These are phyloP conservation scores for Claviceps arundinis DNA, from an alignment of 2,329 filamentous ascomycete species.

Conservation along the genomic window DNA sequence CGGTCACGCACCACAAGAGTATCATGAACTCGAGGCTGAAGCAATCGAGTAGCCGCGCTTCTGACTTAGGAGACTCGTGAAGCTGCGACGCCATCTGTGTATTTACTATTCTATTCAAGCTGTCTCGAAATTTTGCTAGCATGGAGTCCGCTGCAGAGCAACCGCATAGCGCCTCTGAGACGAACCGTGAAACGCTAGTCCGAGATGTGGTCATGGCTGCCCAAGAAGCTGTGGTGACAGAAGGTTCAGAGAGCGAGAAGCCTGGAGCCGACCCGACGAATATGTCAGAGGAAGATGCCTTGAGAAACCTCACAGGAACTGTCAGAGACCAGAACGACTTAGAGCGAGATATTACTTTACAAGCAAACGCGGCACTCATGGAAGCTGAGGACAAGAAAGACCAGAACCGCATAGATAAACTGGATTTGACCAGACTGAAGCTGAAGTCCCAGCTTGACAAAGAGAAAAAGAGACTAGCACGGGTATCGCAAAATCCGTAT, in stretches of 20 bases:
- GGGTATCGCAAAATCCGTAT: constrained; percentile 29
- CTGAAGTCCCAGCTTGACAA: constrained; percentile 52
- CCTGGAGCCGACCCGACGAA: constrained; percentile 13
- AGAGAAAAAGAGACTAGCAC: constrained; percentile 32
- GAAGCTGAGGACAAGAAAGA: constrained; percentile 52
- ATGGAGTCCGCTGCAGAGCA: constrained; percentile 16
- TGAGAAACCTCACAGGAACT: constrained; percentile 51
- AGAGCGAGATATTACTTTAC: constrained; percentile 66
- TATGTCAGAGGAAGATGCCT: constrained; percentile 44
- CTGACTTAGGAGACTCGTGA: neutral
- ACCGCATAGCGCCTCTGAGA: constrained; percentile 9
- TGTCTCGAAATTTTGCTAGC: neutral
- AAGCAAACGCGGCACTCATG: constrained; percentile 45
- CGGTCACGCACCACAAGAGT: neutral
- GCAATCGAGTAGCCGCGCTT: neutral
- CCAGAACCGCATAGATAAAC: constrained; percentile 46
- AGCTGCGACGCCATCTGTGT: neutral
- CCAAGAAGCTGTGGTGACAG: constrained; percentile 9
- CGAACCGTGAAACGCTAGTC: constrained; percentile 15
- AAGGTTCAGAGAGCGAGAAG: constrained; percentile 3
- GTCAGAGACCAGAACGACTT: constrained; percentile 81
- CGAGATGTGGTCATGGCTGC: constrained; percentile 19
- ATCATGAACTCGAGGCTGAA: neutral
- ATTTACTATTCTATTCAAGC: neutral
- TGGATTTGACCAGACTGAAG: constrained; percentile 40